Evolutionary conservation across 352 stramenopile genomes (phyloP), one percentile per base, ranked within the genome.

Genomic region (Phytophthora agathidicida): DNA sequence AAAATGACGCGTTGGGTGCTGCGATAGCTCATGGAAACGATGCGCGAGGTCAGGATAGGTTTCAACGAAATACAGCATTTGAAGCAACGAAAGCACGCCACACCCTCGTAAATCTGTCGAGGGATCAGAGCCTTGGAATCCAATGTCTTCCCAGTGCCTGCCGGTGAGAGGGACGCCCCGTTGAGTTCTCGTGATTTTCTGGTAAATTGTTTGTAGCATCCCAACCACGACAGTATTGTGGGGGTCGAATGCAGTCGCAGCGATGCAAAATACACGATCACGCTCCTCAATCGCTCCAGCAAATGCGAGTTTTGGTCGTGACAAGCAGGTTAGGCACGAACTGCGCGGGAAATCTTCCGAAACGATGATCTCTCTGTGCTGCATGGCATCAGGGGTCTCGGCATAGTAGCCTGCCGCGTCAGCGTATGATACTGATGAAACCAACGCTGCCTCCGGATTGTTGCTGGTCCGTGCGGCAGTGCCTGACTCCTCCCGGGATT

Each of bases 111-210:
- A 66, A 54, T 97, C 91, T 1, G 88, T 97, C 1, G 88, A 77
- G 5, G 91, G 91, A 51, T 97, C 89, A 6, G 44, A 79, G 20
- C 89, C 91, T 55, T 97, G 91, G 52, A 97, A 97, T 13, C 91
- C 91, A 24, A 97, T 83, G 7, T 75, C 68, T 58, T 96, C 88
- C 91, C 89, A 97, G 56, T 96, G 87, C 11, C 60, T 54, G 13
- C 87, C 86, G 3, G 79, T 79, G 8, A 89, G 71, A 14, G 71
- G 51, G 24, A 86, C 70, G 10, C 85, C 72, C 9, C 58, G 54
- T 9, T 49, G 22, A 1, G 17, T 73, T 41, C 60, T 68, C 7
- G 60, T 68, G 19, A 93, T 50, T 19, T 74, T 80, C 10, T 57
- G 54, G 65, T 92, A 88, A 9, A 93, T 68, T 10, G 82, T 91